Conservation (phyloP, 768 basidiomycete species). For the Suillus subaureus region DNA sequence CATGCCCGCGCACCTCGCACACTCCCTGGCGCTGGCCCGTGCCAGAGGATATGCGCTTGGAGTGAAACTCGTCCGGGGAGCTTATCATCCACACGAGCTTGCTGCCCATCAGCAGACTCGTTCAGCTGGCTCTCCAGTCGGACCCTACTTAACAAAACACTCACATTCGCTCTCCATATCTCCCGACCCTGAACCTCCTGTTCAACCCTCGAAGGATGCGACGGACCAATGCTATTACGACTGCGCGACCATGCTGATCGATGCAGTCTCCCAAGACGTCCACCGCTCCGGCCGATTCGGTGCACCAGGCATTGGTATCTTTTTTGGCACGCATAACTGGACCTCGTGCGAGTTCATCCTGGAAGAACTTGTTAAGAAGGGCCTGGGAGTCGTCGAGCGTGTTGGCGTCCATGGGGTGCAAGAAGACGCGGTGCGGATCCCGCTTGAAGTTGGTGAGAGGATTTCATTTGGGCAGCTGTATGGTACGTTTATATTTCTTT, state of each 20-base stretch:
- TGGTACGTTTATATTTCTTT: constrained; percentile 47
- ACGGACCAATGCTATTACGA: constrained; percentile 77
- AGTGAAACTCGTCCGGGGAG: constrained; percentile 91
- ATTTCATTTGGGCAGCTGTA: constrained; percentile 82
- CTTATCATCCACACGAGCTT: constrained; percentile 82
- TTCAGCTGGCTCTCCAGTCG: constrained; percentile 16
- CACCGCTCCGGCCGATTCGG: constrained; percentile 14
- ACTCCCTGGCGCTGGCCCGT: constrained; percentile 66
- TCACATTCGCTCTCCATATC: constrained; percentile 49
- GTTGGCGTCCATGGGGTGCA: constrained; percentile 19
- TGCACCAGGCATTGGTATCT: constrained; percentile 50
- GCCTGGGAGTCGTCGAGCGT: constrained; percentile 35
- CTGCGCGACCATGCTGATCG: constrained; percentile 59
- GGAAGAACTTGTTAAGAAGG: constrained; percentile 55
- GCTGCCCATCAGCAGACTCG: constrained; percentile 37
- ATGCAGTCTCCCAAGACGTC: constrained; percentile 56
- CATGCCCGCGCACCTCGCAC: constrained; percentile 67
- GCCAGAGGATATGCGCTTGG: constrained; percentile 73
- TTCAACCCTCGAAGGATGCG: constrained; percentile 66
- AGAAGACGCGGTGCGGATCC: constrained; percentile 34
- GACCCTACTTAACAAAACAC: not conserved
- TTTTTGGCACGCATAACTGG: constrained; percentile 91
- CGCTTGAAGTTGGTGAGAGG: constrained; percentile 60
- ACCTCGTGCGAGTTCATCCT: constrained; percentile 64
- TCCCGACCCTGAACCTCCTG: constrained; percentile 60